Evolutionary conservation across 305 asterid genomes (phyloP).

Genomic region (Rubia balearica): DNA sequence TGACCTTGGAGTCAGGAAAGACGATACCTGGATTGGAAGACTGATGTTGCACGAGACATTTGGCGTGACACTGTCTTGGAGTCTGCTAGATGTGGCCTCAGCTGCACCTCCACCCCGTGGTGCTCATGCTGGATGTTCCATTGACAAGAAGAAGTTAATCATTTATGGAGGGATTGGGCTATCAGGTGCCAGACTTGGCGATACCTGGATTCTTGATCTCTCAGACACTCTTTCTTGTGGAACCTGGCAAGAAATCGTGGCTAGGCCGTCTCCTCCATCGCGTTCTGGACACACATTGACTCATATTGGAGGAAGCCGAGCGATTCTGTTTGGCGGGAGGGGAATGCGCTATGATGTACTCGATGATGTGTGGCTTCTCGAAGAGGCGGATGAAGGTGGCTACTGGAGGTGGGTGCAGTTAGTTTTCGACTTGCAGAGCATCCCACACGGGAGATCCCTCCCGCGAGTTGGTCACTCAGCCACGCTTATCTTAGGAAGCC

Average conservation of each 20-base stretch:
- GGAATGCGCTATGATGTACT: constrained; percentile 71
- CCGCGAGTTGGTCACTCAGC: constrained; percentile 97
- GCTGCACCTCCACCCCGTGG: constrained; percentile 71
- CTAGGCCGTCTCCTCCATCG: constrained; percentile 58
- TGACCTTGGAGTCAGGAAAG: constrained; percentile 62
- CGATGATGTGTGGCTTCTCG: constrained; percentile 75
- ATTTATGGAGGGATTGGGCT: constrained; percentile 85
- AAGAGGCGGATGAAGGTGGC: constrained; percentile 33
- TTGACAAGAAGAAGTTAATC: constrained; percentile 50
- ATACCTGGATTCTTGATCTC: constrained; percentile 67
- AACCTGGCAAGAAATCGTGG: constrained; percentile 52
- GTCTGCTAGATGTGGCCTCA: constrained; percentile 49
- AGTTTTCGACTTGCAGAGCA: constrained; percentile 37
- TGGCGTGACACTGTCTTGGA: constrained; percentile 59
- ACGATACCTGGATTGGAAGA: constrained; percentile 71
- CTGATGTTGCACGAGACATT: constrained; percentile 32
- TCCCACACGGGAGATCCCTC: constrained; percentile 57
- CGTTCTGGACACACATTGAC: constrained; percentile 94
- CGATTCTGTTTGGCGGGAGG: constrained; percentile 80
- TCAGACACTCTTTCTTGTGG: constrained; percentile 53
- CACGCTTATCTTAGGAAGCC: constrained; percentile 62
- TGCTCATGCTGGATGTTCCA: constrained; percentile 80
- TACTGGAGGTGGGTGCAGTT: constrained; percentile 59
- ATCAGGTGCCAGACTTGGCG: constrained; percentile 55
- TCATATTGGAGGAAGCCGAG: constrained; percentile 41